Conservation (phyloP, 768 basidiomycete species). For the Dioszegia hungarica region DNA sequence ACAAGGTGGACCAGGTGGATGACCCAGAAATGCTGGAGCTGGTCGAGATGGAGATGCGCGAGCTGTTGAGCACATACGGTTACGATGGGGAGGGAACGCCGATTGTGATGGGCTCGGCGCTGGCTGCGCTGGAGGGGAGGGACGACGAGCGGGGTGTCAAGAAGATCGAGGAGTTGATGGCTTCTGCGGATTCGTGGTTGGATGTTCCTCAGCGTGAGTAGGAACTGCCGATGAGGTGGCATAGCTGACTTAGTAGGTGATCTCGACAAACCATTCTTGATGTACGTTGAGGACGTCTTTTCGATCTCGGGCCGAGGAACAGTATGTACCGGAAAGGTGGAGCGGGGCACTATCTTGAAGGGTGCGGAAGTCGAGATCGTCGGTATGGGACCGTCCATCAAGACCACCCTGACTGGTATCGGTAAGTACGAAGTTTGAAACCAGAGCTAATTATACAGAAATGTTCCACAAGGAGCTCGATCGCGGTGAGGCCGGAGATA, state of each 20-base stretch:
- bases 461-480: constrained; percentile 99
- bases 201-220: constrained; percentile 80
- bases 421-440: constrained; percentile 53
- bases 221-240: not conserved
- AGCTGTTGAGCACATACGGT: constrained; percentile 82
- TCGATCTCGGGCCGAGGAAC: constrained; percentile 98
- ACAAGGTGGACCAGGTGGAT: constrained; percentile 95
- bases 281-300: constrained; percentile 93
- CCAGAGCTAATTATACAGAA: constrained; percentile 56
- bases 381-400: constrained; percentile 72
- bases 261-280: constrained; percentile 94
- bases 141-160: constrained; percentile 70
- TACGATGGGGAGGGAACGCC: constrained; percentile 97
- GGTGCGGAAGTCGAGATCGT: constrained; percentile 90
- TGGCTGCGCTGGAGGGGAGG: constrained; percentile 86
- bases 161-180: constrained; percentile 76
- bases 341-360: constrained; percentile 86
- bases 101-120: constrained; percentile 95
- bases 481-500: constrained; percentile 95
- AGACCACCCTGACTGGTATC: constrained; percentile 93
- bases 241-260: constrained; percentile 59
- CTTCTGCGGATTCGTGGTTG: constrained; percentile 88
- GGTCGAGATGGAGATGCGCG: constrained; percentile 99
- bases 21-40: constrained; percentile 99
- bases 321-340: constrained; percentile 90